Percentiles rank a stretch among this genome's conserved stretches.
These are phyloP conservation scores for Candida ovalis DNA, from an alignment of 805 yeast genomes.

Conservation along the genomic window DNA sequence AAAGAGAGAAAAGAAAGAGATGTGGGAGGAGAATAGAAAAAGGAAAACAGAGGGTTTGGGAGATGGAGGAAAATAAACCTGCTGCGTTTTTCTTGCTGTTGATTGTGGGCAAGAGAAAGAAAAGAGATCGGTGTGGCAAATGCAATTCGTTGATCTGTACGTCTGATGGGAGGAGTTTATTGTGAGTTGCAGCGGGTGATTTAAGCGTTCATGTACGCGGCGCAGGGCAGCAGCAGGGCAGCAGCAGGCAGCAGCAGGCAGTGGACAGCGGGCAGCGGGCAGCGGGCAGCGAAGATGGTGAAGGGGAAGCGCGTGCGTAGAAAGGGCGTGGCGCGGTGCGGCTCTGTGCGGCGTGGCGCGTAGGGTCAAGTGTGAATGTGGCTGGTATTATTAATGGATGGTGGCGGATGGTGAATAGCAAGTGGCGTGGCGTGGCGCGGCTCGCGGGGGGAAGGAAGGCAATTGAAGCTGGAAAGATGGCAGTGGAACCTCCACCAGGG, in stretches of 20 bases:
- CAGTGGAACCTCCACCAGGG: too few relatives aligned
- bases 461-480: too few relatives aligned
- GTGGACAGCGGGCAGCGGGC: background rate
- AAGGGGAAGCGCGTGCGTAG: too few relatives aligned
- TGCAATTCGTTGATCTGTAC: background rate
- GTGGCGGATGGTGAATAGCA: background rate
- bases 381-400: too few relatives aligned
- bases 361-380: too few relatives aligned
- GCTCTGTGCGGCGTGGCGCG: too few relatives aligned
- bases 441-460: too few relatives aligned
- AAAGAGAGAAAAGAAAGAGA: background rate
- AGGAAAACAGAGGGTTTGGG: background rate
- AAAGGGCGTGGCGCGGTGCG: too few relatives aligned
- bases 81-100: background rate
- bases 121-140: background rate
- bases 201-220: background rate
- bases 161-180: background rate
- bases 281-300: too few relatives aligned
- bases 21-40: too few relatives aligned
- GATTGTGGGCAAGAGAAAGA: background rate
- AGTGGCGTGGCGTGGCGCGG: background rate
- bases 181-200: background rate
- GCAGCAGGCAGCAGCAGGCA: too few relatives aligned
- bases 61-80: background rate
- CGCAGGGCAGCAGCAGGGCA: background rate